phyloP scores from a whole-genome alignment of 2,329 filamentous ascomycete species.

The Colletotrichum tofieldiae region DNA sequence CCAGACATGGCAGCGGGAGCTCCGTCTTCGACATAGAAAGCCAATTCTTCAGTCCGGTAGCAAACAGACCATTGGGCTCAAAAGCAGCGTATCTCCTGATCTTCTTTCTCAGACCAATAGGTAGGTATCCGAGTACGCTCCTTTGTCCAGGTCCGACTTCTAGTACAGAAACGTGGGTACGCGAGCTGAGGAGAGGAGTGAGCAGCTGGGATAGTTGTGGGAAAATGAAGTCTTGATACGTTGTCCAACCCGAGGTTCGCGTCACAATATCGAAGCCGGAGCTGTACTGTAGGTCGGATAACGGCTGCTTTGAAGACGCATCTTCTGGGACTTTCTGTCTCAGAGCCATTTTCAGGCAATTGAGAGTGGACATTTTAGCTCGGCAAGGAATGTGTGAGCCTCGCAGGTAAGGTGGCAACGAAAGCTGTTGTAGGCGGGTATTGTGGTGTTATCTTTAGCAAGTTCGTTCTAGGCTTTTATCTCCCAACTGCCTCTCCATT shows the following conservation, averaged over 20 bases:
- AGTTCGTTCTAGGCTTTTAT: background rate
- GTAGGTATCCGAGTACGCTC: constrained; percentile 67
- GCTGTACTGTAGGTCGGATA: constrained; percentile 66
- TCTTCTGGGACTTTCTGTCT: constrained; percentile 49
- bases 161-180: constrained; percentile 64
- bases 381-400: background rate
- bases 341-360: constrained; percentile 59
- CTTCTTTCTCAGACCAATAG: constrained; percentile 56
- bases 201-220: constrained; percentile 64
- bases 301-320: constrained; percentile 48
- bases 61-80: constrained; percentile 67
- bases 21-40: constrained; percentile 52
- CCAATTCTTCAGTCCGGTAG: constrained; percentile 59
- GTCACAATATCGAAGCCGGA: constrained; percentile 63
- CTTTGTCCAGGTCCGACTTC: constrained; percentile 73
- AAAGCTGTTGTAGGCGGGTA: background rate
- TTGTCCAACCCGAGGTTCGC: constrained; percentile 52
- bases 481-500: background rate
- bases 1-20: constrained; percentile 59
- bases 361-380: constrained; percentile 59
- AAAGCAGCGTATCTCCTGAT: constrained; percentile 68
- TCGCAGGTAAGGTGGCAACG: background rate
- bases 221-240: constrained; percentile 67
- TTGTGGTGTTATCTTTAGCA: background rate
- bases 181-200: constrained; percentile 57